Percentiles rank a stretch among this genome's conserved stretches.
phyloP scores from a whole-genome alignment of 1,284 basidiomycete genomes.

The Meira nashicola region DNA sequence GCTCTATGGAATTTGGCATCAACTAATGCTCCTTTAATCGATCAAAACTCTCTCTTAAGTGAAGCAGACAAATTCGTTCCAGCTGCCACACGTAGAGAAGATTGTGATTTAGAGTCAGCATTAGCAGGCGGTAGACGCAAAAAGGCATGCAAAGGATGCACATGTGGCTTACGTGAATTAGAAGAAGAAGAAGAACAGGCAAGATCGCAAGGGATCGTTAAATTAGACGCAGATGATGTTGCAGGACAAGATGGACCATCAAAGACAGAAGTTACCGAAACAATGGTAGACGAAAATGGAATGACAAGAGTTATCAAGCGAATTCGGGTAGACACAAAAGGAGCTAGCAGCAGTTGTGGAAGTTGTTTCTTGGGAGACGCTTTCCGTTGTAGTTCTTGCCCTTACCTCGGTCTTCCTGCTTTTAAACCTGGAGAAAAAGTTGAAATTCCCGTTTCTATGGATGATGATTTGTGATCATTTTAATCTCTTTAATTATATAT shows the following conservation, averaged over 20 bases:
- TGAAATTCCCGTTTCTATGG: slow-evolving; percentile 57
- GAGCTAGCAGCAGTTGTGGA: slow-evolving; percentile 83
- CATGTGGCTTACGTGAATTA: slow-evolving; percentile 48
- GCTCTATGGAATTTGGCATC: slow-evolving; percentile 45
- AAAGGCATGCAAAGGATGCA: slow-evolving; percentile 52
- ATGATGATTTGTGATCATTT: slow-evolving; percentile 37
- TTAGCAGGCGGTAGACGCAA: slow-evolving; percentile 33
- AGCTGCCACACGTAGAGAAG: slow-evolving; percentile 39
- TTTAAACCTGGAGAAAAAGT: slow-evolving; percentile 99
- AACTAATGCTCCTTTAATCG: slow-evolving; percentile 22
- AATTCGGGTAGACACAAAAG: slow-evolving; percentile 50
- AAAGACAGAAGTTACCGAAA: slow-evolving; percentile 38
- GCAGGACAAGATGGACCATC: slow-evolving; percentile 3
- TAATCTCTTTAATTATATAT: too few species aligned
- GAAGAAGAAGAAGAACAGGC: slow-evolving; percentile 44
- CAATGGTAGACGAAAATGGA: slow-evolving; percentile 45
- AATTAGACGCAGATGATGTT: slow-evolving; percentile 45
- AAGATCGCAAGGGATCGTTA: slow-evolving; percentile 25
- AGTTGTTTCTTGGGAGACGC: slow-evolving; percentile 97
- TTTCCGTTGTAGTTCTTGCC: slow-evolving; percentile 90
- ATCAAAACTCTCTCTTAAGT: slow-evolving; percentile 35
- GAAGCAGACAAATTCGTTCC: slow-evolving; percentile 32
- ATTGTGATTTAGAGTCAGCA: slow-evolving; percentile 44
- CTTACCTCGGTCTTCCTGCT: slow-evolving; percentile 89
- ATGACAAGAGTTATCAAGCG: slow-evolving; percentile 46